These are phyloP conservation scores for Xylaria cubensis DNA, from an alignment of 495 filamentous ascomycete genomes.

Conservation along the genomic window DNA sequence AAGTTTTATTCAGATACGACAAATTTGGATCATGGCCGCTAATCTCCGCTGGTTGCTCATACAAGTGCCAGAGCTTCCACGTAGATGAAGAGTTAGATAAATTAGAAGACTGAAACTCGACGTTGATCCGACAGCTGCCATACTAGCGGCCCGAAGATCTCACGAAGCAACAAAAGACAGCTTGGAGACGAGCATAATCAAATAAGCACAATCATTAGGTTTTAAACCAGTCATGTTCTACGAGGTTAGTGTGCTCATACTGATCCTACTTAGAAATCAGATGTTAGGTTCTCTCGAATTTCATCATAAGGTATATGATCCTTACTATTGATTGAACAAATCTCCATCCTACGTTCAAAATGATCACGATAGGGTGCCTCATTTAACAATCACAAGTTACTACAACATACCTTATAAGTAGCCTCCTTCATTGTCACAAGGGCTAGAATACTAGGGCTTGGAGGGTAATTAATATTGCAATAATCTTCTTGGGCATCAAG, in stretches of 20 bases:
- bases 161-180: background rate
- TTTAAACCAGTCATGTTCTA: background rate
- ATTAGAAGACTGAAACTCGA: background rate
- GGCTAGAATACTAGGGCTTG: no score
- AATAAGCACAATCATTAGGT: background rate
- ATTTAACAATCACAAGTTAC: background rate
- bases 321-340: background rate
- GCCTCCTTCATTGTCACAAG: no score
- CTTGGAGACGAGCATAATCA: background rate
- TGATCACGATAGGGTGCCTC: background rate
- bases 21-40: background rate
- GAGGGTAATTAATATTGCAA: no score
- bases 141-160: background rate
- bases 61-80: background rate
- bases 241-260: background rate
- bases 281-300: background rate
- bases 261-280: background rate
- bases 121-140: background rate
- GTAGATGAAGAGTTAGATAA: background rate
- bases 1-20: background rate
- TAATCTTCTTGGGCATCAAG: no score
- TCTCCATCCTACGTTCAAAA: background rate
- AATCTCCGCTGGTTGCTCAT: background rate
- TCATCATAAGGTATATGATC: background rate
- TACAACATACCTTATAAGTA: background rate